Conservation (phyloP, 139 green algal species). For the Zygnema cylindricum region DNA sequence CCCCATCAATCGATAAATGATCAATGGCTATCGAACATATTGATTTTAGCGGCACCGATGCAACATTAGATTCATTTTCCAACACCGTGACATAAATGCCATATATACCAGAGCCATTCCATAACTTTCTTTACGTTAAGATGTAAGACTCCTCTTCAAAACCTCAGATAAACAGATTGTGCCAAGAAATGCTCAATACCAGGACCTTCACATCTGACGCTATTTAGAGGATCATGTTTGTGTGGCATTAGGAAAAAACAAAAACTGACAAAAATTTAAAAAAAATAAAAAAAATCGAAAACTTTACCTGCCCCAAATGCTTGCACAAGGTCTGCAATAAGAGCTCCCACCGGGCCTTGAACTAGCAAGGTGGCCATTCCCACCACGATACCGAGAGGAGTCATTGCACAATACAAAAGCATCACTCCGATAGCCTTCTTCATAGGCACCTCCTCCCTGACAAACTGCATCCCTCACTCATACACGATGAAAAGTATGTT, state of each 20-base stretch:
- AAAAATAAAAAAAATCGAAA: neutral
- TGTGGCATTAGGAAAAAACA: neutral
- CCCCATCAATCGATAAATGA: too few relatives aligned
- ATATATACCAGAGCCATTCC: too few relatives aligned
- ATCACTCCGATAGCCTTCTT: constrained; percentile 43
- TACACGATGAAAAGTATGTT: constrained; percentile 3
- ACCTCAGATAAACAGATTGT: too few relatives aligned
- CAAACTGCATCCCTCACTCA: constrained; percentile 50
- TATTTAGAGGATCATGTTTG: too few relatives aligned
- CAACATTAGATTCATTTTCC: too few relatives aligned
- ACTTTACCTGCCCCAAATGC: constrained; percentile 48
- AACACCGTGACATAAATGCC: too few relatives aligned
- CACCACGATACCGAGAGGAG: constrained; percentile 44
- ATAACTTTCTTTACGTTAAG: too few relatives aligned
- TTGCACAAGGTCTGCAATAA: constrained; percentile 44
- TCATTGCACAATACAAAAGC: constrained; percentile 59
- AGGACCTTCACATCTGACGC: too few relatives aligned
- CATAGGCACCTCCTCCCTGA: constrained; percentile 39
- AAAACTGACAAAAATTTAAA: neutral
- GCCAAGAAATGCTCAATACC: too few relatives aligned
- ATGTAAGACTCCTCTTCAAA: too few relatives aligned
- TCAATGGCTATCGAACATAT: too few relatives aligned
- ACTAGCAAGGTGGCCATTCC: constrained; percentile 44
- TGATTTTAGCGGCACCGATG: too few relatives aligned
- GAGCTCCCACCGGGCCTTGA: neutral